Conservation (phyloP, 176 grass and related monocot genomes). For the Aegilops bicornis region DNA sequence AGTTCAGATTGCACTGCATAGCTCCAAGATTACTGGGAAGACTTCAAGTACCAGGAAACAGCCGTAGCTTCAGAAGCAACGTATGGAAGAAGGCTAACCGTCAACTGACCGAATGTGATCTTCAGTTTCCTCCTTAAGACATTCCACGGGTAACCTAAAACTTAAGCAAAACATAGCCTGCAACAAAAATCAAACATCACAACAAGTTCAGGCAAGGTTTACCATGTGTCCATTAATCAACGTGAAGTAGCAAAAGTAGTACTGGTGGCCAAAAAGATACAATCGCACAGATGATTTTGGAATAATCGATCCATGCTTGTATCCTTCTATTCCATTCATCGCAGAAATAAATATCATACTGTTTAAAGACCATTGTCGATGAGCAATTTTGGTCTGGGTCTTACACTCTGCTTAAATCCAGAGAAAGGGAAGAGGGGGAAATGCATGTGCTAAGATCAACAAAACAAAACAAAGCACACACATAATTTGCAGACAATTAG, state of each 20-base stretch:
- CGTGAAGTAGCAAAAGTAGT: background rate
- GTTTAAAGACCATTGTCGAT: background rate
- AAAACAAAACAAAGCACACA: background rate
- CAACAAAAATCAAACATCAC: conserved; percentile 30
- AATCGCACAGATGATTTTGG: background rate
- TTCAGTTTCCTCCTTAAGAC: conserved; percentile 28
- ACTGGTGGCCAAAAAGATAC: background rate
- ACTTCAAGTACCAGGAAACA: background rate
- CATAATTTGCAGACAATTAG: background rate
- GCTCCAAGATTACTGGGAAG: background rate
- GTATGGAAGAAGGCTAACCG: background rate
- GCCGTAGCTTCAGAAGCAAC: background rate
- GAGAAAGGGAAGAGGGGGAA: background rate
- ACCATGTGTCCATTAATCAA: background rate
- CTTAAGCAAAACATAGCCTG: conserved; percentile 97
- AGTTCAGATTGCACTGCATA: background rate
- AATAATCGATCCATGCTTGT: no score
- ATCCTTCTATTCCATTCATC: background rate
- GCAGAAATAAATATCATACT: background rate
- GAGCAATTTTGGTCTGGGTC: background rate
- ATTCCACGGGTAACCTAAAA: conserved; percentile 71
- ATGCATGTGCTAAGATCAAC: background rate
- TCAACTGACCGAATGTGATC: conserved; percentile 21
- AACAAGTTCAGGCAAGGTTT: background rate
- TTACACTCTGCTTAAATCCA: background rate